Base-by-base conservation (phyloP, 2,329 filamentous ascomycete species). In the Aspergillus bombycis region DNA sequence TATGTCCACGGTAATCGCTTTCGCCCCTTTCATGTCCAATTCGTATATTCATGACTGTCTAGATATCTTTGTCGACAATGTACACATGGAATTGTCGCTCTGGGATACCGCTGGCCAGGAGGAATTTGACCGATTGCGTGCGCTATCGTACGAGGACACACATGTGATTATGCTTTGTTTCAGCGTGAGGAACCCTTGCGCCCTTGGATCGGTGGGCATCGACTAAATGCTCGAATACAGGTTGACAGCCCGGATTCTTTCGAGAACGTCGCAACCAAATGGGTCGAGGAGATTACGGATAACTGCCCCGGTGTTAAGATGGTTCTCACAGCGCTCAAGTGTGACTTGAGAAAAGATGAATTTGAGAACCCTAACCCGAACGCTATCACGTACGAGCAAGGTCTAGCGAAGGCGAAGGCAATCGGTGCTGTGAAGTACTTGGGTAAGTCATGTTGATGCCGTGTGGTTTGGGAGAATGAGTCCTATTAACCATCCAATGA, bases 111-210 rank as follows among this genome's bases (percentile, higher is more conserved):
- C 95, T 45, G 95, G 95, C 30, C 95, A 99, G 81, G 95, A 99
- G 84, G 95, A 99, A 86, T 99, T 98, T 82, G 95, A 99, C 81
- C 89, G 95, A 59, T 83, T 99, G 79, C 91, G 95, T 74, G 96
- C 93, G 68, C 88, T 99, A 61, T 97, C 94, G 57, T 99, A 99
- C 80, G 95, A 94, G 85, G 95, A 99, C 77, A 99, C 95, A 59
- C 95, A 99, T 76, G 89, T 96, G 52, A 97, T 99, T 73, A 97
- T 99, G 91, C 91, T 99, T 71, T 99, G 95, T 84, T 99, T 98
- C 82, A 95, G 92, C 72, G 92, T 85, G 77, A 65, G 82, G 19
- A 23, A 46, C 30, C 46, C 28, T 36, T 19, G n/a, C 3, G 41
- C 32, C n/a, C 14, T 7, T 19, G 19, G 9, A 7, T 30, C 26